Base-by-base conservation (phyloP, 345 rosid species). In the Hibiscus mutabilis region DNA sequence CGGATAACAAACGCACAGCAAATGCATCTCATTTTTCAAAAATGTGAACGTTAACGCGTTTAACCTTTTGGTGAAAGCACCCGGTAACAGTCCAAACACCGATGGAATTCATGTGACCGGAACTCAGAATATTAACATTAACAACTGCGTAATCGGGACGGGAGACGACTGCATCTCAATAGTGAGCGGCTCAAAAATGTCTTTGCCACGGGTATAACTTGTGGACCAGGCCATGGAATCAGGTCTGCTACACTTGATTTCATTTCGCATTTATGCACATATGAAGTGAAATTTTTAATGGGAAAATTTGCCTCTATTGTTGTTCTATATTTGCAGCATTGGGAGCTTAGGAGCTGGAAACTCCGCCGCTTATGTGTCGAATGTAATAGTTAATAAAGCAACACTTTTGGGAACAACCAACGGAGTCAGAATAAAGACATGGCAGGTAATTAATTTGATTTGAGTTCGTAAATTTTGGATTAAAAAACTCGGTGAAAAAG, bases 151-250 rank as follows among this genome's bases (percentile, higher is more conserved):
- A 69, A 86, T 95, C 74, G 77, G 84, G 52, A 95, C 99, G 55
- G 98, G 98, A 73, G 98, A 94, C 82, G 98, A 94, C 52, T 94
- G 97, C 49, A 86, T 95, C 75, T 92, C 99, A 3, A 87, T 95
- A 29, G 96, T 86, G 53, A 89, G 89, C 51, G 97, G 97, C 74
- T 91, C 97, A 87, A 85, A 73, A 87, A 90, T 80, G 93, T 95
- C 52, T 74, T 72, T 44, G 97, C 86, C 35, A 84, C 86, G n/a
- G 88, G 86, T 52, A 89, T 95, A 53, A 84, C 79, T 12, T 95
- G 99, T 46, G 99, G 99, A 44, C 97, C 99, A 0, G 99, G 99
- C 18, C 99, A 95, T 70, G 99, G 99, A 65, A 95, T 95, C 74
- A 94, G 98, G 98, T 94, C 21, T 9, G 16, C 15, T 46, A 11